These are phyloP conservation scores for Pugionium cornutum DNA, from an alignment of 345 rosid genomes.

Conservation along the genomic window DNA sequence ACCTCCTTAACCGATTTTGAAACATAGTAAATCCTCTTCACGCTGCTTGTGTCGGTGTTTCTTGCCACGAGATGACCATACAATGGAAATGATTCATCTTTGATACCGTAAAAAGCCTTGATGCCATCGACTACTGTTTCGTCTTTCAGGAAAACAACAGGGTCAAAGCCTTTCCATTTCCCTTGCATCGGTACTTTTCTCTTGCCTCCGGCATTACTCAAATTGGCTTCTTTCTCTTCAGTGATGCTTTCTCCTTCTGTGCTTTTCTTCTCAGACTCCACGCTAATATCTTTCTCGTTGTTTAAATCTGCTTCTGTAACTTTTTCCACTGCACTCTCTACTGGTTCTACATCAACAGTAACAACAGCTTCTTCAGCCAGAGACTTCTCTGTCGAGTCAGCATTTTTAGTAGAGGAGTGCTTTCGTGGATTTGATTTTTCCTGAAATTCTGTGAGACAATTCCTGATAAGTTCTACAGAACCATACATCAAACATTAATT, in stretches of 20 bases:
- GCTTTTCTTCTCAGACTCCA: slow-evolving; percentile 35
- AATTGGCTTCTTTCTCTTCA: slow-evolving; percentile 48
- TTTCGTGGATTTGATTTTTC: slow-evolving; percentile 43
- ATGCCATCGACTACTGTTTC: slow-evolving; percentile 63
- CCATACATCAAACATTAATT: not conserved
- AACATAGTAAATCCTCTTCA: slow-evolving; percentile 90
- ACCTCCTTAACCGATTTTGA: slow-evolving; percentile 84
- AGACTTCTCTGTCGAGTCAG: slow-evolving; percentile 39
- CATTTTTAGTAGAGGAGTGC: slow-evolving; percentile 33
- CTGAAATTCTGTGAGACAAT: slow-evolving; percentile 47
- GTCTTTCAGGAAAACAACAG: slow-evolving; percentile 78
- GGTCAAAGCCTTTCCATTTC: slow-evolving; percentile 94
- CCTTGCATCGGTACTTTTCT: slow-evolving; percentile 90
- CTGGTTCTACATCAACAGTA: slow-evolving; percentile 41
- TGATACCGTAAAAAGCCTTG: slow-evolving; percentile 73
- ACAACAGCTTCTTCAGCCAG: slow-evolving; percentile 36
- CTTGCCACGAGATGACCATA: slow-evolving; percentile 75
- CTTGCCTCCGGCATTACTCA: slow-evolving; percentile 53
- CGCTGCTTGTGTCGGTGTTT: slow-evolving; percentile 68
- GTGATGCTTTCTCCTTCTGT: slow-evolving; percentile 40
- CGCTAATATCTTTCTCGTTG: slow-evolving; percentile 38
- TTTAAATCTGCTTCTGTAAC: slow-evolving; percentile 41
- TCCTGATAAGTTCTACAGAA: not conserved
- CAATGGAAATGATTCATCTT: slow-evolving; percentile 64
- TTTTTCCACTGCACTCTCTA: slow-evolving; percentile 42